Evolutionary conservation across 495 filamentous ascomycete species (phyloP), one percentile per base, ranked within the genome.

Genomic region (Xylaria scruposa): DNA sequence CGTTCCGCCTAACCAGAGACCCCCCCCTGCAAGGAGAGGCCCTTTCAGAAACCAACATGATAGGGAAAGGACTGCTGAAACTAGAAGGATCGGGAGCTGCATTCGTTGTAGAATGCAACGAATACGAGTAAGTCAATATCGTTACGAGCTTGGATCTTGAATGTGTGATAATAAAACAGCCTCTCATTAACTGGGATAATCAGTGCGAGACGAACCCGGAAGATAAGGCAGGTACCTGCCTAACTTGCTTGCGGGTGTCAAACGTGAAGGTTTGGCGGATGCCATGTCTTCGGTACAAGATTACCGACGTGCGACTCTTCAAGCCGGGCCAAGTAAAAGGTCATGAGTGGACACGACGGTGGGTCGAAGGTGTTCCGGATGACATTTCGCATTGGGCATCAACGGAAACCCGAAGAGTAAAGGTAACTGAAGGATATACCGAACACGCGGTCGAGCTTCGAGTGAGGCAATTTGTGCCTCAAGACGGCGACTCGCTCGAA

Each of bases 91-190:
- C 59, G 85, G 83, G 12, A 85, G 84, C 64, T 88, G 85, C 71
- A 83, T 87, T 65, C 76, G 85, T 36, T 88, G 85, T 67, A 81
- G 85, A 60, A 87, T 87, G 82, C 85, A 87, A 75, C 81, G 85
- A n/a, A 86, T 87, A 68, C 82, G 85, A 64, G 85, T 87, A 74
- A 81, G 83, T 68, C 10, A 26, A 33, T 46, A n/a, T 40, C 24
- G 51, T 53, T 26, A 40, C 56, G 24, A n/a, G 19, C 24, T 60
- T 60, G 40, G 29, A 21, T n/a, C 54, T 36, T 49, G 40, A 8
- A 58, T 60, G 38, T 38, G 58, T 31, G 51, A 46, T 47, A 44
- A 46, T 24, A 7, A 24, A 33, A 31, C 42, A 29, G 26, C 19
- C 59, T 26, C 33, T 60, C 73, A 72, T 71, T 74, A 6, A 68